phyloP scores from a whole-genome alignment of 2,329 filamentous ascomycete species.

The Colletotrichum sp. region DNA sequence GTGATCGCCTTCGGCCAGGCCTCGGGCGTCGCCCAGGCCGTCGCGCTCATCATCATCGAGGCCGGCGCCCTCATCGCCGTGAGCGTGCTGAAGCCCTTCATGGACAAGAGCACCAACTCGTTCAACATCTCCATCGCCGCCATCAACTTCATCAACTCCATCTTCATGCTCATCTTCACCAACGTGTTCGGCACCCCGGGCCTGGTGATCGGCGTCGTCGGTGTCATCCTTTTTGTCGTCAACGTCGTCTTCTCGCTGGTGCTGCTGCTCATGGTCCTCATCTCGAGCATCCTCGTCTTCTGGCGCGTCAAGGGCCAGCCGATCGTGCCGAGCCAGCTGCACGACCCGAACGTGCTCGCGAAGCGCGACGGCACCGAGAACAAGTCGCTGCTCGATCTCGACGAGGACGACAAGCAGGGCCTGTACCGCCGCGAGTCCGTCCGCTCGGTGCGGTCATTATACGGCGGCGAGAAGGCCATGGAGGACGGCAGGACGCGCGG shows the following conservation, averaged over 20 bases:
- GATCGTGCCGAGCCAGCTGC: constrained; percentile 78
- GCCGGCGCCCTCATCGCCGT: constrained; percentile 77
- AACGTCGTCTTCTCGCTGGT: constrained; percentile 88
- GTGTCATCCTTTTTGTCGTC: constrained; percentile 85
- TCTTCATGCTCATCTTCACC: constrained; percentile 90
- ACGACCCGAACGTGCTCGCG: constrained; percentile 86
- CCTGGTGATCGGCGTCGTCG: constrained; percentile 85
- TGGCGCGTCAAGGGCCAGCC: constrained; percentile 88
- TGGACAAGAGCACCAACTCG: constrained; percentile 98
- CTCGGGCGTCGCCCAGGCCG: constrained; percentile 75
- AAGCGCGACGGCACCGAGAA: constrained; percentile 71
- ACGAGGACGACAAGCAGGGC: constrained; percentile 45
- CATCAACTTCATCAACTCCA: constrained; percentile 88
- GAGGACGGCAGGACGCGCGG: background rate
- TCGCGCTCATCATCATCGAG: constrained; percentile 85
- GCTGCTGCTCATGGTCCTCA: constrained; percentile 78
- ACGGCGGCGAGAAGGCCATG: constrained; percentile 7
- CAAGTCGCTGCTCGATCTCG: constrained; percentile 42
- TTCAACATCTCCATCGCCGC: constrained; percentile 94
- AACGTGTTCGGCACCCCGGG: constrained; percentile 83
- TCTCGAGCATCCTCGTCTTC: constrained; percentile 70
- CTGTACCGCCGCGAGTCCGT: background rate
- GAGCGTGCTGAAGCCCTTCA: constrained; percentile 87
- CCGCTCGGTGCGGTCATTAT: background rate
- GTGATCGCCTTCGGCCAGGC: constrained; percentile 84